Conservation (phyloP, 495 filamentous ascomycete genomes). For the Articulospora tetracladia region DNA sequence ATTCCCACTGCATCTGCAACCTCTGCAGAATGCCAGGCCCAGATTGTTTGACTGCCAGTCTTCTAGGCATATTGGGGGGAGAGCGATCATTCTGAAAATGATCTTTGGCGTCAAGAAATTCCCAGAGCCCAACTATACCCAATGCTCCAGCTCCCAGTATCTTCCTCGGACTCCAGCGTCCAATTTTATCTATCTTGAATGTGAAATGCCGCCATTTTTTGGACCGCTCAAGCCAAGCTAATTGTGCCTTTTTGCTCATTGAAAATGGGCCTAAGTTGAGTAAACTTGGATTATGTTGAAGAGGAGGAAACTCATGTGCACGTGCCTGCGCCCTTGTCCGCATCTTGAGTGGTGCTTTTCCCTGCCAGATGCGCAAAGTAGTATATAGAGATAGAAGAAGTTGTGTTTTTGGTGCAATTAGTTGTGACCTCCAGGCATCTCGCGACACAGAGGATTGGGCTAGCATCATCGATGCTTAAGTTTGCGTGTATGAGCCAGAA, state of each 20-base stretch:
- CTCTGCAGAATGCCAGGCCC: background rate
- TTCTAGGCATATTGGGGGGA: background rate
- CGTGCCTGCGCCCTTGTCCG: no score
- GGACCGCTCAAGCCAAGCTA: background rate
- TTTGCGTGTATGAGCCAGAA: no score
- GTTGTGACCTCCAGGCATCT: no score
- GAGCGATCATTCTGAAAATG: background rate
- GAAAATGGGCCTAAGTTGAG: no score
- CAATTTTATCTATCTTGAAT: background rate
- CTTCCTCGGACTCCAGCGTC: background rate
- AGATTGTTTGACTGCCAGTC: constrained; percentile 1
- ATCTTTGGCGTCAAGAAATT: background rate
- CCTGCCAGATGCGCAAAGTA: no score
- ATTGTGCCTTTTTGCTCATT: background rate
- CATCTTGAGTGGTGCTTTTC: no score
- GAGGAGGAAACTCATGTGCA: no score
- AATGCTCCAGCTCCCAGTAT: background rate
- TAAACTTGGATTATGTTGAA: no score
- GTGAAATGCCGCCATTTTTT: background rate
- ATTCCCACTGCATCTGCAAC: background rate
- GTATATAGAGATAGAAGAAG: no score
- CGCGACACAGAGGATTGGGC: no score
- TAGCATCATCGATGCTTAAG: no score
- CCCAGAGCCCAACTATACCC: constrained; percentile 4
- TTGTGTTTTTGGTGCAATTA: no score